phyloP scores from a whole-genome alignment of 2,329 filamentous ascomycete species.

The Alternaria arbusti region DNA sequence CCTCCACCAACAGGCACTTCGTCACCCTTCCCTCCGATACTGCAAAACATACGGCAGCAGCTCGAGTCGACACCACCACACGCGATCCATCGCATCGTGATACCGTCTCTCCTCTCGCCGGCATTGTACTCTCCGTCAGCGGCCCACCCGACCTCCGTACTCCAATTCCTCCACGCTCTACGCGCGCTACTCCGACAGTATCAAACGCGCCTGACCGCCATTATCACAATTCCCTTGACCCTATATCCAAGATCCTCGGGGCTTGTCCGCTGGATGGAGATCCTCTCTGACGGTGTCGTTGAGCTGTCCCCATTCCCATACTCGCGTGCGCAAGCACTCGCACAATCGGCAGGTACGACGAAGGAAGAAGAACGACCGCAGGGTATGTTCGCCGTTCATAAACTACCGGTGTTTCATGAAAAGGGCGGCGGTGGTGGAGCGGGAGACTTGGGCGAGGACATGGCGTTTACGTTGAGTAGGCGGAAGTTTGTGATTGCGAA shows the following conservation, averaged over 20 bases:
- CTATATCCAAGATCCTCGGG: conserved; percentile 79
- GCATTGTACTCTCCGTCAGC: conserved; percentile 75
- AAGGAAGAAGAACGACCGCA: conserved; percentile 78
- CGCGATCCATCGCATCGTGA: conserved; percentile 77
- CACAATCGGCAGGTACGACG: conserved; percentile 57
- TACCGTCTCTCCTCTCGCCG: conserved; percentile 89
- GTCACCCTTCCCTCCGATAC: conserved; percentile 69
- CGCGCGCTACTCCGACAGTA: conserved; percentile 76
- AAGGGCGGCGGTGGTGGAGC: conserved; percentile 78
- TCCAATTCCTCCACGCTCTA: conserved; percentile 82
- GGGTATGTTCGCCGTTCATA: conserved; percentile 83
- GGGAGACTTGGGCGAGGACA: conserved; percentile 74
- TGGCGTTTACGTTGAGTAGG: conserved; percentile 88
- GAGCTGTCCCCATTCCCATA: conserved; percentile 80
- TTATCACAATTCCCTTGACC: conserved; percentile 79
- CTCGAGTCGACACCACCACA: conserved; percentile 58
- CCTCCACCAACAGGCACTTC: conserved; percentile 60
- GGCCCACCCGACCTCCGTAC: conserved; percentile 72
- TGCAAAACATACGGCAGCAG: conserved; percentile 66
- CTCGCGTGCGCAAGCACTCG: conserved; percentile 58
- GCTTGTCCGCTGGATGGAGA: conserved; percentile 83
- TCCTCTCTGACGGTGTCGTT: conserved; percentile 82
- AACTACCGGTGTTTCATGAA: conserved; percentile 84
- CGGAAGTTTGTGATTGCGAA: conserved; percentile 84
- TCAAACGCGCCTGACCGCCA: conserved; percentile 68